These are phyloP conservation scores for Taiozyma sp. DNA, from an alignment of 1,139 yeast genomes.

Conservation along the genomic window DNA sequence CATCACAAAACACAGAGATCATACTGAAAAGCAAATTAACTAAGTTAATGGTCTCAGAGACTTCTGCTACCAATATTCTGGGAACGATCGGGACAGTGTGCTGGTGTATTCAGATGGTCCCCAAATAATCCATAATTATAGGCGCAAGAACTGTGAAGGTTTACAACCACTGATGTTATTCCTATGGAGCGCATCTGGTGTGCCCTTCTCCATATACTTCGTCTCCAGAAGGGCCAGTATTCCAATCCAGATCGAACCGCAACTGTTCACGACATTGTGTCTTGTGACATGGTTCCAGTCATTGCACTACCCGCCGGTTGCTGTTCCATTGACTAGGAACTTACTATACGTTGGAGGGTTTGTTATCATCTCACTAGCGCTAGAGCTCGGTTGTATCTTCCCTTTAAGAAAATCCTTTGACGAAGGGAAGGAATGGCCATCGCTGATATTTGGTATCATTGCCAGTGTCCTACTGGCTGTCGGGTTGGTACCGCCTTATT, in stretches of 20 bases:
- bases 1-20: no score
- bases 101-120: slow-evolving; percentile 82
- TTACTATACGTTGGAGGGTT: slow-evolving; percentile 32
- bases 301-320: slow-evolving; percentile 67
- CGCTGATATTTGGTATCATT: slow-evolving; percentile 60
- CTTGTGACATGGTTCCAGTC: slow-evolving; percentile 61
- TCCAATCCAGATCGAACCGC: slow-evolving; percentile 76
- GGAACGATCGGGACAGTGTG: slow-evolving; percentile 79
- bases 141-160: slow-evolving; percentile 70
- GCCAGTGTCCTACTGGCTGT: slow-evolving; percentile 66
- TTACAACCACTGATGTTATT: slow-evolving; percentile 73
- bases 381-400: slow-evolving; percentile 61
- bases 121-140: slow-evolving; percentile 65
- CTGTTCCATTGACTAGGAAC: slow-evolving; percentile 32
- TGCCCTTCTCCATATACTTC: slow-evolving; percentile 75
- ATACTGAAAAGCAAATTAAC: background rate
- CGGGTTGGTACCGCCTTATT: slow-evolving; percentile 83
- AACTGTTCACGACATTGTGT: slow-evolving; percentile 64
- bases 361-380: slow-evolving; percentile 42
- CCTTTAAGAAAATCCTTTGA: slow-evolving; percentile 55
- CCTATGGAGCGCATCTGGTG: slow-evolving; percentile 71
- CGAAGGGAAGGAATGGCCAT: slow-evolving; percentile 58
- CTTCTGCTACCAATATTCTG: slow-evolving; percentile 54
- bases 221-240: slow-evolving; percentile 60
- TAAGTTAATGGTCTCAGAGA: slow-evolving; percentile 4